phyloP scores from a whole-genome alignment of 2,329 filamentous ascomycete genomes.

The Xylariaceae sp. region DNA sequence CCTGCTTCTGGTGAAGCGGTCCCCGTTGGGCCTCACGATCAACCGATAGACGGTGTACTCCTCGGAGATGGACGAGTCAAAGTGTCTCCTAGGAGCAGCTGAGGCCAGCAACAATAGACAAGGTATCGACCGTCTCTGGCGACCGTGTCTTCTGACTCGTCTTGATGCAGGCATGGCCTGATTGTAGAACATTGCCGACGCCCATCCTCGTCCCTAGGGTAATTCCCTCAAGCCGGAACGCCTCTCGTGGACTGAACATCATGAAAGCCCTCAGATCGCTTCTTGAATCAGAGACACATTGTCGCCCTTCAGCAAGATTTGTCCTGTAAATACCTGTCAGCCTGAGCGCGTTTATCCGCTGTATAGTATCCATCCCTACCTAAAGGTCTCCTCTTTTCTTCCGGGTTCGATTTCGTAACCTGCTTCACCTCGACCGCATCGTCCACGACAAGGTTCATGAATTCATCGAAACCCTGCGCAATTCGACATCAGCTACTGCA shows the following conservation, averaged over 20 bases:
- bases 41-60: slow-evolving; percentile 69
- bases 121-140: too few species aligned
- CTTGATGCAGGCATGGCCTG: too few species aligned
- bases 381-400: slow-evolving; percentile 69
- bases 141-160: too few species aligned
- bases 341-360: background rate
- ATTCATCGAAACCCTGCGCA: slow-evolving; percentile 87
- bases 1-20: slow-evolving; percentile 52
- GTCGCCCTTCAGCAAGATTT: slow-evolving; percentile 61
- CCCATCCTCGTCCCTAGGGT: too few species aligned
- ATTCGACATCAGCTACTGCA: slow-evolving; percentile 1
- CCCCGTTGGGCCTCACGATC: slow-evolving; percentile 70
- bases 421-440: slow-evolving; percentile 89
- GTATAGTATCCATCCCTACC: slow-evolving; percentile 47
- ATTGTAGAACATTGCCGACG: too few species aligned
- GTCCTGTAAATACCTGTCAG: slow-evolving; percentile 36
- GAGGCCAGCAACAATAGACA: too few species aligned
- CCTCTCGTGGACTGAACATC: background rate
- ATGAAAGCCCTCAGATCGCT: slow-evolving; percentile 26
- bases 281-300: slow-evolving; percentile 56
- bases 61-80: slow-evolving; percentile 60
- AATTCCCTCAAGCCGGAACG: slow-evolving; percentile 1
- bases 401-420: slow-evolving; percentile 67
- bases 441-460: slow-evolving; percentile 97
- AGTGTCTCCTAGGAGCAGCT: too few species aligned